Evolutionary conservation across 2,329 filamentous ascomycete genomes (phyloP), one percentile per base, ranked within the genome.

Genomic region (Apiospora malaysiana): DNA sequence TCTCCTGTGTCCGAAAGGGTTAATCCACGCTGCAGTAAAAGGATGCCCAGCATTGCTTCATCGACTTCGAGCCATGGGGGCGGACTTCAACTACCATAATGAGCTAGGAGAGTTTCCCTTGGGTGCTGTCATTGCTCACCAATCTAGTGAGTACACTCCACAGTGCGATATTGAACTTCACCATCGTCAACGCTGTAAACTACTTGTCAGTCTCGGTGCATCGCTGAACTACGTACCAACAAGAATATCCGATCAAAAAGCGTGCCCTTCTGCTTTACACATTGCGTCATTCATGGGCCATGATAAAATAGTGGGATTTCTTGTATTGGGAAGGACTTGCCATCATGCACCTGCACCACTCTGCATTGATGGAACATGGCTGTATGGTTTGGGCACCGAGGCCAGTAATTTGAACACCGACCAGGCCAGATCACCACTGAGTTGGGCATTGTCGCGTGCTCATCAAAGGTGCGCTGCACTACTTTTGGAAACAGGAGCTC

Each of bases 231-330:
- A 67, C n/a, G 23, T 18, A 7, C 65, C 65, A 27, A n/a, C 14
- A 21, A 2, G n/a, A 25, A 18, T 0, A 23, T 23, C 0, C n/a
- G n/a, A 21, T 10, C 65, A 10, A 18, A 42, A 27, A 21, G 21
- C 2, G 14, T 7, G 10, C 18, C 65, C 65, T 1, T 67, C 65
- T 10, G 65, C 42, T 21, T 21, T 67, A 21, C 65, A 67, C 65
- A 32, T 67, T 32, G 65, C 65, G 27, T 46, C 42, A 2, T 18
- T 43, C 4, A 1, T 7, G 1, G 23, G 14, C 14, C 6, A 46
- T 12, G 0, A 2, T 9, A 42, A 46, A 8, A 12, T 4, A 10
- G 2, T 43, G 4, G 5, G 0, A 4, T 18, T 2, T 21, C 23
- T 67, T 1, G 1, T 67, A 3, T 1, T 6, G 1, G 21, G 21